Base-by-base conservation (phyloP, 176 grass and related monocot genomes). In the Eleusine indica region DNA sequence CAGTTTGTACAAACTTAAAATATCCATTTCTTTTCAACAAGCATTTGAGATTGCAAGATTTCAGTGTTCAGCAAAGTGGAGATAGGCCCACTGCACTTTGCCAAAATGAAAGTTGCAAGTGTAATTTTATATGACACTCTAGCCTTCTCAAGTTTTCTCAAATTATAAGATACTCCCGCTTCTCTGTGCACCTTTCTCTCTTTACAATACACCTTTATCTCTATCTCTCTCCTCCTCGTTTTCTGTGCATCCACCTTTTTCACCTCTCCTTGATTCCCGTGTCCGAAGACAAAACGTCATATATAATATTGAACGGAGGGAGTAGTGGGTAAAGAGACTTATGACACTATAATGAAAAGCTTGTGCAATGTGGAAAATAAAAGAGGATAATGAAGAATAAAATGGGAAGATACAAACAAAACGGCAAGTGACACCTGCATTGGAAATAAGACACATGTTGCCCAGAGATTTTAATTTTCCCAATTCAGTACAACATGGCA, bases 81-180 rank as follows among this genome's bases (percentile, higher is more conserved):
- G 67, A 66, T 78, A n/a, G n/a, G 60, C 74, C 73, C 62, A 18
- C 68, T 73, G n/a, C 30, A 54, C 22, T 53, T 18, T 30, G 5
- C 16, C 5, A 1, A 66, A 52, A 38, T 18, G 22, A 62, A 62
- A 64, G 4, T 18, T 72, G 0, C 12, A 21, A 58, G 19, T 64
- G 40, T 40, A 61, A 22, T 16, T 46, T 22, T 25, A 25, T 25
- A 25, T 25, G 25, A 25, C 25, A 25, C 25, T 25, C 25, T 25
- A 25, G 25, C 25, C 25, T 25, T 25, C 25, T 25, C 25, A 25
- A 25, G 25, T 25, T 25, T 25, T 25, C 25, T 25, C 25, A 25
- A 25, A 25, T 25, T 25, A 25, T 25, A 25, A 25, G 25, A 25
- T 0, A 25, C 25, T 0, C 25, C 0, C 25, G 25, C 25, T 25